Percentiles rank a stretch among this genome's conserved stretches.
These are phyloP conservation scores for Colletotrichum cuscutae DNA, from an alignment of 2,329 filamentous ascomycete species.

Conservation along the genomic window DNA sequence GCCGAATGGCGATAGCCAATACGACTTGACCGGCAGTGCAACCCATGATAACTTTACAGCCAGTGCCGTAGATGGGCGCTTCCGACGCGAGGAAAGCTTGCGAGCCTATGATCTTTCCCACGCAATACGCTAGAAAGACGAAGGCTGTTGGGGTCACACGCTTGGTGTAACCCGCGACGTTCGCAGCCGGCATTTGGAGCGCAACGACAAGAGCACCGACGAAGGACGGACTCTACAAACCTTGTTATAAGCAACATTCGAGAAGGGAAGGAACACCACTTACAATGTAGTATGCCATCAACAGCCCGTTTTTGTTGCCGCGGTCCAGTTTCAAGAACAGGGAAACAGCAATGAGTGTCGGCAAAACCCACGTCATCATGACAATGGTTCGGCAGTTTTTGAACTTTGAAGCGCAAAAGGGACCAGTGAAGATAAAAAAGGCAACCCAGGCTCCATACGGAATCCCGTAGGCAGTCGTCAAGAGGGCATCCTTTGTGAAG, in stretches of 20 bases:
- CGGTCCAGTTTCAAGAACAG: conserved; percentile 55
- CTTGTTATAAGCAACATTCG: conserved; percentile 51
- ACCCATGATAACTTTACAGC: conserved; percentile 60
- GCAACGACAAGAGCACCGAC: conserved; percentile 60
- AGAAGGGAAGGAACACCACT: conserved; percentile 53
- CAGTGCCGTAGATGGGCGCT: conserved; percentile 57
- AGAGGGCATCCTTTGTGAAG: conserved; percentile 43
- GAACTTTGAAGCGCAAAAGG: conserved; percentile 60
- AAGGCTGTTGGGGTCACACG: conserved; percentile 55
- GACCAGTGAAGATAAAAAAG: conserved; percentile 61
- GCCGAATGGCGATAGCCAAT: conserved; percentile 46
- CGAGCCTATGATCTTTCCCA: conserved; percentile 50
- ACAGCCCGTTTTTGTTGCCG: conserved; percentile 45
- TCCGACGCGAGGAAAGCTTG: conserved; percentile 49
- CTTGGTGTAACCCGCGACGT: conserved; percentile 59
- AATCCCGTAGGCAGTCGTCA: conserved; percentile 63
- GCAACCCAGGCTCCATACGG: conserved; percentile 64
- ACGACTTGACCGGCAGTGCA: conserved; percentile 54
- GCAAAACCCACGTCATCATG: conserved; percentile 62
- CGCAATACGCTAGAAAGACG: conserved; percentile 55
- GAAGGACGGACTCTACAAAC: conserved; percentile 44
- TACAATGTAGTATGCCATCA: conserved; percentile 54
- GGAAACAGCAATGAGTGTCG: conserved; percentile 47
- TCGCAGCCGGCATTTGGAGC: conserved; percentile 60
- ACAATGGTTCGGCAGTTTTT: conserved; percentile 61